Base-by-base conservation (phyloP, 2,329 filamentous ascomycete species). In the Cordyceps militaris region DNA sequence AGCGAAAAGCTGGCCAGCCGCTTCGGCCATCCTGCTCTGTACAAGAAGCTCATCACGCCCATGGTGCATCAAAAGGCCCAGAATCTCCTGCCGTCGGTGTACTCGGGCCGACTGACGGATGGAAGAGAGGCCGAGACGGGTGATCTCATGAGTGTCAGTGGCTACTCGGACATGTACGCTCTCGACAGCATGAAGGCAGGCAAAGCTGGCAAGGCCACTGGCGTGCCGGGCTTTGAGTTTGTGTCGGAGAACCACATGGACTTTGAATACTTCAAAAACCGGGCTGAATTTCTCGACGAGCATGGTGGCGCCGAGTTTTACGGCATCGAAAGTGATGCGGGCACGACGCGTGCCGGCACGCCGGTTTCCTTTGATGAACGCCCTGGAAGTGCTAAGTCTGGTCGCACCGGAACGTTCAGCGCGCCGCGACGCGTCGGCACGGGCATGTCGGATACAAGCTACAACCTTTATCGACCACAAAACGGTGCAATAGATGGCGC, bases 31-130 rank as follows among this genome's bases (percentile, higher is more conserved):
- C 94, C 93, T 1, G 91, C 89, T 4, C 79, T 97, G 16, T 96
- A 94, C 76, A 89, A 88, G 71, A 87, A 89, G 3, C 79, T 97
- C 21, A 92, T 93, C 65, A 96, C 91, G 0, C 93, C 93, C 3
- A 97, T 97, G 92, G 93, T 97, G 3, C 88, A 95, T 66, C 88
- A 90, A 56, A 96, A 89, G 72, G 90, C 91, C 2, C 89, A 94
- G 66, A 91, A 94, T 59, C 80, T 94, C 42, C 80, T 99, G 10
- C 86, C 87, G n/a, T 84, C 88, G 44, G 80, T 99, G 51, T 97
- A 97, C 70, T 85, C 85, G 24, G 93, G 92, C 11, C 86, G 93
- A 4, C 74, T 96, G 24, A 81, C 79, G 2, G 86, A 91, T 58
- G 82, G 84, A 1, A 80, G 84, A 28, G 81, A 83, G 26, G 79